phyloP scores from a whole-genome alignment of 345 rosid genomes.

The Linum usitatissimum region DNA sequence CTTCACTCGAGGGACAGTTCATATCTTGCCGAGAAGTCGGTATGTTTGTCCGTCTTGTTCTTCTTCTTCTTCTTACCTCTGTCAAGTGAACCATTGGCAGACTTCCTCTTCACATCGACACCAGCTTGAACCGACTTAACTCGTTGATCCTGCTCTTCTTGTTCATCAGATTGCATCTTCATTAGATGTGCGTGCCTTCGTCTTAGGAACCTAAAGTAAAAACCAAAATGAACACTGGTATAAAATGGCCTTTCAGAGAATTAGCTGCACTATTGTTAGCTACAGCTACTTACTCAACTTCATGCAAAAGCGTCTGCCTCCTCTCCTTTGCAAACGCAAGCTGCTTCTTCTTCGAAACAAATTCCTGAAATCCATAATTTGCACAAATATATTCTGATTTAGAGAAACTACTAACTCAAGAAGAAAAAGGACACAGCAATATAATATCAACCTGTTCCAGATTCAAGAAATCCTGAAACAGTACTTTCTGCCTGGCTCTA shows the following conservation, averaged over 20 bases:
- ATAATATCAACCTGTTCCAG: not conserved
- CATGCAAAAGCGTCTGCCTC: not conserved
- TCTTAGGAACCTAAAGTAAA: not conserved
- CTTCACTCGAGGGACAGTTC: not conserved
- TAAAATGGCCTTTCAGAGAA: not conserved
- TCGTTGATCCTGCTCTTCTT: not conserved
- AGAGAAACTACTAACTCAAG: no score
- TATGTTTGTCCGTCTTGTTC: not conserved
- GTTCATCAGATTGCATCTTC: not conserved
- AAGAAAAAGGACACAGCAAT: no score
- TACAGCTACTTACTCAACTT: not conserved
- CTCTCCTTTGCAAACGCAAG: not conserved
- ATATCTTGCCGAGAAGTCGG: not conserved
- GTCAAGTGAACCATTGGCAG: not conserved
- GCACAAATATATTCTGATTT: no score
- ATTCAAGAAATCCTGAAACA: not conserved
- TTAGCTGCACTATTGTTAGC: not conserved
- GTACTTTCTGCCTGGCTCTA: not conserved
- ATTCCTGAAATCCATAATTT: not conserved
- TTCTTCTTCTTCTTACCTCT: not conserved
- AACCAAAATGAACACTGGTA: not conserved
- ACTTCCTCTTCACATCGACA: not conserved
- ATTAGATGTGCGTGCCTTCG: not conserved
- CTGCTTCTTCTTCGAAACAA: constrained; percentile 5
- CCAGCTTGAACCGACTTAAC: not conserved